A percentile compares a stretch with the other conserved stretches of the same genome.
Evolutionary conservation across 148 eudicot species (phyloP).

Genomic region (Tetragonia tetragonoides): DNA sequence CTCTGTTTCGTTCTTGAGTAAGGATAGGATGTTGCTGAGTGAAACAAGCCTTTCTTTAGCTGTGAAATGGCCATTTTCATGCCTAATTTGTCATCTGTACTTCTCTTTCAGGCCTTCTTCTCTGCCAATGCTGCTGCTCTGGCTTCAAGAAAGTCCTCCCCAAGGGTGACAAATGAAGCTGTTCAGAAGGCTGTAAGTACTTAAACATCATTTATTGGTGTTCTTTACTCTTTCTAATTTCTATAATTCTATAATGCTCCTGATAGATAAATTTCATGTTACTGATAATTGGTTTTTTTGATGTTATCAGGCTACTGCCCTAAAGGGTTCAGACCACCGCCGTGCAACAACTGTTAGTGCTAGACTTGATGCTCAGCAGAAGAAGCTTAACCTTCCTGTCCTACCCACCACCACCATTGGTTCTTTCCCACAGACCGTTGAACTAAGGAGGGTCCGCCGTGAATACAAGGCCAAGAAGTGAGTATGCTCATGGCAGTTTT

Average conservation of each 20-base stretch:
- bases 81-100: not conserved
- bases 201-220: not conserved
- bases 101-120: slow-evolving; percentile 67
- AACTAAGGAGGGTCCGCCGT: slow-evolving; percentile 91
- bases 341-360: slow-evolving; percentile 89
- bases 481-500: slow-evolving; percentile 14
- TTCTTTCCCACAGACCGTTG: slow-evolving; percentile 92
- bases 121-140: slow-evolving; percentile 83
- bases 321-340: slow-evolving; percentile 92
- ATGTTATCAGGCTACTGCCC: slow-evolving; percentile 70
- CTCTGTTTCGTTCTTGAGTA: too few species aligned
- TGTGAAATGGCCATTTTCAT: not conserved
- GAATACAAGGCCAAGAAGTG: slow-evolving; percentile 95
- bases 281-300: slow-evolving; percentile 15
- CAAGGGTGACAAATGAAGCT: slow-evolving; percentile 81
- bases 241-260: too few species aligned
- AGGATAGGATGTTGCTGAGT: not conserved
- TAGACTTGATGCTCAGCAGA: slow-evolving; percentile 90
- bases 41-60: too few species aligned
- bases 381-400: slow-evolving; percentile 93
- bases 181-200: slow-evolving; percentile 94
- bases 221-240: not conserved
- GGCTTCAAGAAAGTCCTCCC: slow-evolving; percentile 86
- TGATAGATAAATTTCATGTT: not conserved
- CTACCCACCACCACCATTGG: slow-evolving; percentile 98